Evolutionary conservation across 2,329 filamentous ascomycete species (phyloP).

Genomic region (Nectriaceae sp.): DNA sequence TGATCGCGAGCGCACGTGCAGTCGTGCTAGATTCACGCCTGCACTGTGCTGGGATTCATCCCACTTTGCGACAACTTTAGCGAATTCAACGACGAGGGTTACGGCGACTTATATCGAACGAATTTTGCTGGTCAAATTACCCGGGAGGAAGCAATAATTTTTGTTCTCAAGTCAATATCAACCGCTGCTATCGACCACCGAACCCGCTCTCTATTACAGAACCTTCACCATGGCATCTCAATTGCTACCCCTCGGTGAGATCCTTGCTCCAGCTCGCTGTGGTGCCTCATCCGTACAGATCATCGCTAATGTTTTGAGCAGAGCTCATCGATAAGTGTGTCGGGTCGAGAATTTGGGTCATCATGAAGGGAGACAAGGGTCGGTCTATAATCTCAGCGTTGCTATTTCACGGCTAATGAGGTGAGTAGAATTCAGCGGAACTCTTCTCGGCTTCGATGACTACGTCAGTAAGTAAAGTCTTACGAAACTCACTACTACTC

Average conservation of each 20-base stretch:
- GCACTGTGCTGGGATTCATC: slow-evolving; percentile 20
- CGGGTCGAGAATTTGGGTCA: slow-evolving; percentile 95
- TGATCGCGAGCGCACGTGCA: slow-evolving; percentile 36
- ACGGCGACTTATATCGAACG: no score
- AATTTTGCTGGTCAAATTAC: no score
- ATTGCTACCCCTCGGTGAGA: slow-evolving; percentile 68
- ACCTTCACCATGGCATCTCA: slow-evolving; percentile 65
- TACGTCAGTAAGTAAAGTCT: slow-evolving; percentile 85
- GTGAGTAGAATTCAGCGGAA: slow-evolving; percentile 85
- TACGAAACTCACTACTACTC: neutral
- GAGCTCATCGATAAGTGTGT: slow-evolving; percentile 99
- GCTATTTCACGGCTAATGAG: slow-evolving; percentile 14
- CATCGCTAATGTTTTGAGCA: slow-evolving; percentile 40
- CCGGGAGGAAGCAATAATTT: no score
- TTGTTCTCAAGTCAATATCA: no score
- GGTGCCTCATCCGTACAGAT: neutral
- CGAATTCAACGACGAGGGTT: slow-evolving; percentile 9
- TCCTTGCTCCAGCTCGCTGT: neutral
- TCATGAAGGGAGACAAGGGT: slow-evolving; percentile 99
- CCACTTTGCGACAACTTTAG: slow-evolving; percentile 29
- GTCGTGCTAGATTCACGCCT: slow-evolving; percentile 27
- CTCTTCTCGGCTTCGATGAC: slow-evolving; percentile 94
- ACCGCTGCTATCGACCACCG: no score
- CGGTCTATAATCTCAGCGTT: slow-evolving; percentile 2
- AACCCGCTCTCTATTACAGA: no score